Conservation (phyloP, 768 basidiomycete species). For the Kwoniella botswanensis region DNA sequence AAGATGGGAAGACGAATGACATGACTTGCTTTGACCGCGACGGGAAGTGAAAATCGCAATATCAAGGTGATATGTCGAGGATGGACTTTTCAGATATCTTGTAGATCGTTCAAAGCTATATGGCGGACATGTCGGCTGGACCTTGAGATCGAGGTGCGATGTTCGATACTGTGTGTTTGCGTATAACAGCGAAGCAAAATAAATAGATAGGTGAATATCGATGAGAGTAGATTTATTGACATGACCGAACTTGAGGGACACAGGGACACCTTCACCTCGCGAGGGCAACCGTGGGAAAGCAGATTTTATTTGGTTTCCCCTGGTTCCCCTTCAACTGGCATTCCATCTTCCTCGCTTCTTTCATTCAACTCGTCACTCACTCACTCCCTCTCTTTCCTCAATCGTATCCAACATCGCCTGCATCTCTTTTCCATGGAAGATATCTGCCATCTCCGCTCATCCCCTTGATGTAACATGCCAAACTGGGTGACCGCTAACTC, state of each 20-base stretch:
- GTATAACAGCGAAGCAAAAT: too few relatives aligned
- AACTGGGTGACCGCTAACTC: slow-evolving; percentile 16
- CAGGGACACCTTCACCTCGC: too few relatives aligned
- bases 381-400: background rate
- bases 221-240: background rate
- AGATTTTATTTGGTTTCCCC: background rate
- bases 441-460: background rate
- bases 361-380: background rate
- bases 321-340: background rate
- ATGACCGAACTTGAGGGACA: too few relatives aligned
- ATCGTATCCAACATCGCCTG: background rate
- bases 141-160: too few relatives aligned
- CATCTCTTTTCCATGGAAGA: background rate
- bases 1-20: slow-evolving; percentile 72
- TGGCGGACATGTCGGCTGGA: too few relatives aligned
- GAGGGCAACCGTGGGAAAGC: background rate
- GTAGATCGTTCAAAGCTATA: background rate
- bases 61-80: background rate
- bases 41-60: background rate
- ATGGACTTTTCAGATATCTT: background rate
- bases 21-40: slow-evolving; percentile 35
- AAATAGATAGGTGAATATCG: too few relatives aligned
- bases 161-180: too few relatives aligned
- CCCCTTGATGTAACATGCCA: slow-evolving; percentile 10
- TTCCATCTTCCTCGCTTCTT: background rate